These are phyloP conservation scores for Botrytis squamosa DNA, from an alignment of 2,329 filamentous ascomycete genomes.

Conservation along the genomic window DNA sequence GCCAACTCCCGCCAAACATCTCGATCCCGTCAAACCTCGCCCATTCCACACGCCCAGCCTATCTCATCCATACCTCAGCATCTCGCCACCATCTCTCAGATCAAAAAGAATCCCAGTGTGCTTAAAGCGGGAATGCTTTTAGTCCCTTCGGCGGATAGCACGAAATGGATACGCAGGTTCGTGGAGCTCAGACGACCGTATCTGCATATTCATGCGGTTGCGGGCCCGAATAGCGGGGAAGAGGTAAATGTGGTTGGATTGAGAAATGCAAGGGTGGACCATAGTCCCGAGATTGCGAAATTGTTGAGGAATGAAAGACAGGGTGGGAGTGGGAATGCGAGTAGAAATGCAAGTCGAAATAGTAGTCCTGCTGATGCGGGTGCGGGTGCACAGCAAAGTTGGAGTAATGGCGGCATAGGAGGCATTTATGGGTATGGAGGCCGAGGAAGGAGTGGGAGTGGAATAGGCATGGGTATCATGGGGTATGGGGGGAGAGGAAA, in stretches of 20 bases:
- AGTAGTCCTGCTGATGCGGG: background rate
- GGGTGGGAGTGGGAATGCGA: slow-evolving; percentile 24
- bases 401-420: slow-evolving; percentile 34
- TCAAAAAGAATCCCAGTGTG: slow-evolving; percentile 76
- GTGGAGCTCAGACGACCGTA: slow-evolving; percentile 91
- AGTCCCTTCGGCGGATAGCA: slow-evolving; percentile 76
- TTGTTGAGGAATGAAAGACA: slow-evolving; percentile 52
- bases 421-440: slow-evolving; percentile 4
- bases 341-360: background rate
- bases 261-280: slow-evolving; percentile 85
- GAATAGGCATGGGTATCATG: background rate
- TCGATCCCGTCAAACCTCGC: slow-evolving; percentile 11
- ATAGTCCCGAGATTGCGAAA: slow-evolving; percentile 81
- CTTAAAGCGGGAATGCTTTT: slow-evolving; percentile 87
- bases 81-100: slow-evolving; percentile 71
- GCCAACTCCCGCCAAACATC: slow-evolving; percentile 33
- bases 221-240: slow-evolving; percentile 66
- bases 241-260: slow-evolving; percentile 88
- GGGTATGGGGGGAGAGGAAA: background rate
- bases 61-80: slow-evolving; percentile 52
- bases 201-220: slow-evolving; percentile 79
- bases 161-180: slow-evolving; percentile 86
- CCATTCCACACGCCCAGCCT: background rate
- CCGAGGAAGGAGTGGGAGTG: slow-evolving; percentile 6
- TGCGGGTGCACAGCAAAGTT: slow-evolving; percentile 19